These are phyloP conservation scores for Eustoma russellianum DNA, from an alignment of 257 asterid species.

Conservation along the genomic window DNA sequence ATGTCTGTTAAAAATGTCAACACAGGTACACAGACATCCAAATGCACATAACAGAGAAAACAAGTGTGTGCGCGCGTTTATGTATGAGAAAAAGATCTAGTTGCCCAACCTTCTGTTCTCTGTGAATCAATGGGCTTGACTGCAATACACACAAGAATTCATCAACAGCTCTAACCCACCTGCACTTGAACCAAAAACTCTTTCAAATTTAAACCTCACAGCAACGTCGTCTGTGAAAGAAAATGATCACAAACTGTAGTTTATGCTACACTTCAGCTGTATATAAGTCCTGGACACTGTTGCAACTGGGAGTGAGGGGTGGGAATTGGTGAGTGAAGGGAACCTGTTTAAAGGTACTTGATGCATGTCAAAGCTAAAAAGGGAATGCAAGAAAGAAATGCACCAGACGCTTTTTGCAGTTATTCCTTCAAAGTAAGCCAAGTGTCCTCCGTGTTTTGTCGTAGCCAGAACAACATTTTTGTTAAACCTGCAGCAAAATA, in stretches of 20 bases:
- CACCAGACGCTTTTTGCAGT: conserved; percentile 64
- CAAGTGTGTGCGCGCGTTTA: background rate
- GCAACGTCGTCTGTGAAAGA: no score
- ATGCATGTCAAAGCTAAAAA: no score
- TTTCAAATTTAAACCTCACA: no score
- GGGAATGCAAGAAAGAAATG: conserved; percentile 2
- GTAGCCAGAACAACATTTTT: conserved; percentile 63
- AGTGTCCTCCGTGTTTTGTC: conserved; percentile 79
- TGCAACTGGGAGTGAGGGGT: no score
- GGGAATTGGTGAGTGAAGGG: no score
- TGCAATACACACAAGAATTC: conserved; percentile 55
- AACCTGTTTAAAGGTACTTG: no score
- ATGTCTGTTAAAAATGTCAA: no score
- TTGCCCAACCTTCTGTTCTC: conserved; percentile 21
- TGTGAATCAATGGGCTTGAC: conserved; percentile 43
- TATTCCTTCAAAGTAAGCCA: conserved; percentile 75
- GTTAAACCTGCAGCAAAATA: conserved; percentile 42
- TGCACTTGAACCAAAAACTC: conserved; percentile 14
- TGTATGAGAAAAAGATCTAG: background rate
- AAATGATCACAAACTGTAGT: no score
- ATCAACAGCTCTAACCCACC: conserved; percentile 94
- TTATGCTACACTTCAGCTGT: no score
- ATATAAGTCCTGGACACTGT: no score
- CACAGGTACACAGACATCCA: background rate
- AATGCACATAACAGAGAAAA: background rate